phyloP scores from a whole-genome alignment of 2,329 filamentous ascomycete genomes.

The Phaeophleospora eucalypticola region DNA sequence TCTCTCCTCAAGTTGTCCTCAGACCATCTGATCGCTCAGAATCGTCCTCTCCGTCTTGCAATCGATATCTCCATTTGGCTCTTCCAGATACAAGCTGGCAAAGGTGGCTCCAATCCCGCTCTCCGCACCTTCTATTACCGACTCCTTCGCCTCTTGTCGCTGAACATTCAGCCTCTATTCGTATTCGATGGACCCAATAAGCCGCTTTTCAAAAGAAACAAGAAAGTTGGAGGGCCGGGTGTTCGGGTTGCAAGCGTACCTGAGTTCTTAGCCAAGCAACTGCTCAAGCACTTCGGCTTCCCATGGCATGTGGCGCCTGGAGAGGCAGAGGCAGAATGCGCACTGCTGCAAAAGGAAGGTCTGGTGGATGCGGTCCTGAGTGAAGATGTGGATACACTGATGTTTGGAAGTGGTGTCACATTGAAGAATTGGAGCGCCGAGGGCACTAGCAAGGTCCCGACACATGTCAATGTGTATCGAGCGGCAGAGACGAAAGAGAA shows the following conservation, averaged over 20 bases:
- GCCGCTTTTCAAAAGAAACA: slow-evolving; percentile 83
- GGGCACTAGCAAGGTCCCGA: slow-evolving; percentile 62
- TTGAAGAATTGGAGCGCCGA: slow-evolving; percentile 71
- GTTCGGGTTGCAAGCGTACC: slow-evolving; percentile 62
- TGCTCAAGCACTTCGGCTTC: slow-evolving; percentile 83
- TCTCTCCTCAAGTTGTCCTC: slow-evolving; percentile 79
- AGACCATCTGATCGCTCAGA: slow-evolving; percentile 66
- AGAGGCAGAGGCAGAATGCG: slow-evolving; percentile 95
- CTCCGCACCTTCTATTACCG: slow-evolving; percentile 91
- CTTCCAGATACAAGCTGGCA: slow-evolving; percentile 82
- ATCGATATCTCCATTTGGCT: slow-evolving; percentile 98
- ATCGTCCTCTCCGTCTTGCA: slow-evolving; percentile 75
- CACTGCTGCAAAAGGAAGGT: slow-evolving; percentile 73
- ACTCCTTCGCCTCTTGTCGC: slow-evolving; percentile 68
- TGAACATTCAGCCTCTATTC: slow-evolving; percentile 82
- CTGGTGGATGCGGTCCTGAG: slow-evolving; percentile 90
- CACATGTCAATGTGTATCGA: slow-evolving; percentile 81
- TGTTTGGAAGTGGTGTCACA: slow-evolving; percentile 21
- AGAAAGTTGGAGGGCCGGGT: slow-evolving; percentile 57
- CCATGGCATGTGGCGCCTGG: slow-evolving; percentile 81
- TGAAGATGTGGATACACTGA: slow-evolving; percentile 78
- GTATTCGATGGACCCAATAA: slow-evolving; percentile 87
- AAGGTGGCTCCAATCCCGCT: slow-evolving; percentile 83
- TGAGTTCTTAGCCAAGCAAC: slow-evolving; percentile 72
- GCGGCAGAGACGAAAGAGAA: slow-evolving; percentile 53